Evolutionary conservation across 2,329 filamentous ascomycete species (phyloP), one percentile per base, ranked within the genome.

Genomic region (Alternaria tenuissima): DNA sequence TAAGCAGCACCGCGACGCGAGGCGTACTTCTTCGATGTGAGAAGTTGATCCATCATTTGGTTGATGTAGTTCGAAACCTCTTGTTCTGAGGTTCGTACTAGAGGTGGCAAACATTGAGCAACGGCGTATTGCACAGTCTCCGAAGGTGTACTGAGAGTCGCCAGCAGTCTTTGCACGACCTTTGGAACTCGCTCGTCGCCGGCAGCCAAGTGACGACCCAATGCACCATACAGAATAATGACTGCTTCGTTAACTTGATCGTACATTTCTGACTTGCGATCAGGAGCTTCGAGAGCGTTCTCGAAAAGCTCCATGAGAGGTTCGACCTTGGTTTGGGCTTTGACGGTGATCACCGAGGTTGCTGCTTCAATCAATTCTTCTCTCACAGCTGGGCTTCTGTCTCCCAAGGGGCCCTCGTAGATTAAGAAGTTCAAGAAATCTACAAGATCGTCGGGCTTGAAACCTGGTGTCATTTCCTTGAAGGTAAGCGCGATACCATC

Each of bases 41-140:
- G 82, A n/a, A 98, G 85, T 55, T 91, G 89, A 43, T 96, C 90
- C 63, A 95, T 83, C 72, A 97, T 86, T 67, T 92, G 86, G 57
- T 93, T 86, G 55, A 97, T 87, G 75, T 97, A 98, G 49, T 89
- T 88, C 34, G 89, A 87, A 3, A 91, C 89, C 72, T 94, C 91
- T 62, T 94, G 88, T 30, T 87, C 87, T 47, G 91, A 94, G 3
- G 92, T 90, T 59, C 88, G 89, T 32, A 99, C 88, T n/a, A 99
- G 84, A 1, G 95, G 94, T 14, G 95, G 94, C 22, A 99, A 83
- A 71, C 95, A 99, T 73, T 95, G 92, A 4, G 96, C 93, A 59
- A 98, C 94, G 47, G 95, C 95, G 76, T 95, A 97, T 78, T 99
- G 95, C 1, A 99, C 95, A 16, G 92, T 94, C 79, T 99, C 95